phyloP scores from a whole-genome alignment of 2,329 filamentous ascomycete species.

The Spiromastix sp. region DNA sequence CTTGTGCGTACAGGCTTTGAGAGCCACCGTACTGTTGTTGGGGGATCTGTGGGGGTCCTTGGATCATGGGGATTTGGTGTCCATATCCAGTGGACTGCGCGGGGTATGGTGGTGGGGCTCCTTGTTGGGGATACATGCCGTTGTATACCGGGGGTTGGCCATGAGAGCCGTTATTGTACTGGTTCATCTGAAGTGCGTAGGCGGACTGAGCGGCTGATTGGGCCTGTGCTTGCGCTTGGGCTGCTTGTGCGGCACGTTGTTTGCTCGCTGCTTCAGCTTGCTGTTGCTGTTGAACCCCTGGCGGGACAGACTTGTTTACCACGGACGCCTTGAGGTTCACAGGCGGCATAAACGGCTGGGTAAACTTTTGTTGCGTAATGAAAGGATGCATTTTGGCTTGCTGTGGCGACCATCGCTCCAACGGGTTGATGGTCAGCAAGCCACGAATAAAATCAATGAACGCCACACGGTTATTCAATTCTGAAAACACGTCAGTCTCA shows the following conservation, averaged over 20 bases:
- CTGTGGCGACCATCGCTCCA: constrained; percentile 95
- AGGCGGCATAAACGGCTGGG: constrained; percentile 87
- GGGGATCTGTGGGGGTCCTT: constrained; percentile 52
- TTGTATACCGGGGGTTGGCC: constrained; percentile 56
- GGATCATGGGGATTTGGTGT: constrained; percentile 60
- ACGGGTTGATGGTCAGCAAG: constrained; percentile 82
- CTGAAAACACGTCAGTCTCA: constrained; percentile 39
- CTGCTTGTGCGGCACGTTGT: constrained; percentile 58
- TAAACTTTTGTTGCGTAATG: constrained; percentile 97
- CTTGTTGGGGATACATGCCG: constrained; percentile 65
- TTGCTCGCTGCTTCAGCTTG: constrained; percentile 91
- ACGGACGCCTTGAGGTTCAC: constrained; percentile 91
- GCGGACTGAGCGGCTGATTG: constrained; percentile 55
- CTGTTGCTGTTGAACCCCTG: constrained; percentile 89
- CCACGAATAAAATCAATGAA: constrained; percentile 98
- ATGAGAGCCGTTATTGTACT: constrained; percentile 41
- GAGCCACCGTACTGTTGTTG: constrained; percentile 59
- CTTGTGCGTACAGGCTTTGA: constrained; percentile 64
- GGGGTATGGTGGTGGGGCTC: constrained; percentile 68
- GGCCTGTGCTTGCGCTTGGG: constrained; percentile 45
- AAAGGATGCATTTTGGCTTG: constrained; percentile 97
- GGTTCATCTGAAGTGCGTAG: constrained; percentile 55
- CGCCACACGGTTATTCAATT: constrained; percentile 95
- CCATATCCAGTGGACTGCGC: constrained; percentile 61
- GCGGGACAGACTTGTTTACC: constrained; percentile 75